A percentile compares a stretch with the other conserved stretches of the same genome.
Conservation (phyloP, 805 yeast species). For the Saccharomycopsis olivae region DNA sequence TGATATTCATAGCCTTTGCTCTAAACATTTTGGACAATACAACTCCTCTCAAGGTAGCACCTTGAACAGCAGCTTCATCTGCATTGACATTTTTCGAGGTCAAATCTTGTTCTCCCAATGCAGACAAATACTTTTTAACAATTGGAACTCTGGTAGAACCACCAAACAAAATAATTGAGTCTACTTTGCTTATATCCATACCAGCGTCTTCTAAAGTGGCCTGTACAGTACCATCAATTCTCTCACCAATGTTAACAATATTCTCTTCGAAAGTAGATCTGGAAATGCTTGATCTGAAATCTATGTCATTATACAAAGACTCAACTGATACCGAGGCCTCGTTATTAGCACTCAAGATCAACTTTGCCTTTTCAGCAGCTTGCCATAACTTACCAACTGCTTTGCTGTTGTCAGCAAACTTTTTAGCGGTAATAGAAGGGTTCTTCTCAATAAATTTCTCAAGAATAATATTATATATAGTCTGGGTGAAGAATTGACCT, state of each 20-base stretch:
- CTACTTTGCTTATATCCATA: slow-evolving; percentile 29
- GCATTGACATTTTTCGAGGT: slow-evolving; percentile 84
- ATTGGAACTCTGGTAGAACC: slow-evolving; percentile 89
- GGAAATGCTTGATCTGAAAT: slow-evolving; percentile 54
- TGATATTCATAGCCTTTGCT: slow-evolving; percentile 46
- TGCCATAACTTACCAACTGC: slow-evolving; percentile 61
- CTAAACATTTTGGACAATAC: slow-evolving; percentile 58
- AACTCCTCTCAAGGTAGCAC: slow-evolving; percentile 79
- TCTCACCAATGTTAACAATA: slow-evolving; percentile 32
- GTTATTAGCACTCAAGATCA: slow-evolving; percentile 74
- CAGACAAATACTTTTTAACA: slow-evolving; percentile 51
- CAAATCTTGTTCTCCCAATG: slow-evolving; percentile 41
- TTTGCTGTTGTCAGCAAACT: slow-evolving; percentile 39
- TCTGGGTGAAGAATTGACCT: slow-evolving; percentile 63
- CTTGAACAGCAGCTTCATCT: slow-evolving; percentile 89
- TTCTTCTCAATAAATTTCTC: slow-evolving; percentile 45
- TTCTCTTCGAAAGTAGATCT: slow-evolving; percentile 73
- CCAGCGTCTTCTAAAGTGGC: slow-evolving; percentile 35
- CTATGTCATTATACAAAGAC: slow-evolving; percentile 60
- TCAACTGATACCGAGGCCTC: slow-evolving; percentile 77
- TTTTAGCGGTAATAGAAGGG: slow-evolving; percentile 27
- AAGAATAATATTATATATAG: slow-evolving; percentile 49
- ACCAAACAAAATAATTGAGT: slow-evolving; percentile 73
- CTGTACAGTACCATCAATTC: slow-evolving; percentile 44
- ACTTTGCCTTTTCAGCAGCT: slow-evolving; percentile 82